Evolutionary conservation across 2,329 filamentous ascomycete genomes (phyloP).

Genomic region (Fusarium udum): DNA sequence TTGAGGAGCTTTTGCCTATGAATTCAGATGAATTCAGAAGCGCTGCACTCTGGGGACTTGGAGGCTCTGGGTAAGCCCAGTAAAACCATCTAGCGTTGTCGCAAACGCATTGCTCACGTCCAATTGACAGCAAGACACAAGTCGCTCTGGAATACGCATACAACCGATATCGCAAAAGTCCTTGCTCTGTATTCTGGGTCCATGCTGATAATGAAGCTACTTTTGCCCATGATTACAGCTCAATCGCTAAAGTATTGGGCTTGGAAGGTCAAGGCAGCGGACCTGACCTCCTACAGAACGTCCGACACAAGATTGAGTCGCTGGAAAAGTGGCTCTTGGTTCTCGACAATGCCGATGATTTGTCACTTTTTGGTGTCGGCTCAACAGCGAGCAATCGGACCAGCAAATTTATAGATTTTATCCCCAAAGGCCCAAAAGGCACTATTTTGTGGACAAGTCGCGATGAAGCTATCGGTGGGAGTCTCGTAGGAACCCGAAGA

Average conservation of each 20-base stretch:
- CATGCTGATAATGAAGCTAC: constrained; percentile 47
- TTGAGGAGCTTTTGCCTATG: constrained; percentile 6
- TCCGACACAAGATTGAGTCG: constrained; percentile 31
- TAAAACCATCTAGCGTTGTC: rapidly evolving
- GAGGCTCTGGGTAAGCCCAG: constrained; percentile 25
- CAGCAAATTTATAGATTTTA: constrained; percentile 18
- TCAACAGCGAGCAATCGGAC: not conserved
- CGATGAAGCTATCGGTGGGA: constrained; percentile 41
- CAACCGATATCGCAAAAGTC: constrained; percentile 21
- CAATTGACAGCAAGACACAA: constrained; percentile 49
- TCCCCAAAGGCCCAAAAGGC: constrained; percentile 38
- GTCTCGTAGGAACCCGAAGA: constrained; percentile 34
- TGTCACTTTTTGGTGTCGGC: constrained; percentile 41
- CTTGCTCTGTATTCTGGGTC: constrained; percentile 51
- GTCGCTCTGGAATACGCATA: constrained; percentile 51
- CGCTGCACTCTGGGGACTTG: constrained; percentile 26
- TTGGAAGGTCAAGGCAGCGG: no score
- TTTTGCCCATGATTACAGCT: constrained; percentile 46
- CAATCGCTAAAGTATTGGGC: constrained; percentile 34
- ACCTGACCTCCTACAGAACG: constrained; percentile 15
- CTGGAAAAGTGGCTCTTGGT: constrained; percentile 44
- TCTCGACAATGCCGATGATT: constrained; percentile 49
- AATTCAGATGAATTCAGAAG: not conserved
- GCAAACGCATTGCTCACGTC: not conserved
- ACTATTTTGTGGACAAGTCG: constrained; percentile 48